A percentile compares a stretch with the other conserved stretches of the same genome.
phyloP scores from a whole-genome alignment of 2,329 filamentous ascomycete genomes.

The Ascochyta viciae-villosae region DNA sequence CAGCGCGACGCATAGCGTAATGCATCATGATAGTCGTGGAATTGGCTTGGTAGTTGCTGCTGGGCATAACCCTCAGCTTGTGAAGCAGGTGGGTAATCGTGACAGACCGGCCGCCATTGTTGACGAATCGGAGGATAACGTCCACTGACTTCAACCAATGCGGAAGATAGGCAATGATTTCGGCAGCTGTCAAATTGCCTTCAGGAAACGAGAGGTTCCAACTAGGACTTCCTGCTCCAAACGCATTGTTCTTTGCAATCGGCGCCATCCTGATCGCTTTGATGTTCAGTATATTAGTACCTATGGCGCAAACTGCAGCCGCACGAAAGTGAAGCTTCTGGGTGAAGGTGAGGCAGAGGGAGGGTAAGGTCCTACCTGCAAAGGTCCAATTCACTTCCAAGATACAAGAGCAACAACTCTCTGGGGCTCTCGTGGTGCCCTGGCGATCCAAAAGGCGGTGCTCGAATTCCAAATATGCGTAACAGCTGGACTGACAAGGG shows the following conservation, averaged over 20 bases:
- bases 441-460: background rate
- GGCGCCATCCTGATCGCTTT: slow-evolving; percentile 10
- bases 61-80: slow-evolving; percentile 7
- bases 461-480: background rate
- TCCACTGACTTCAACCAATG: slow-evolving; percentile 35
- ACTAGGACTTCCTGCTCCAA: slow-evolving; percentile 26
- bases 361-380: slow-evolving; percentile 3
- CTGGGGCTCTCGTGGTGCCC: background rate
- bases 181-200: slow-evolving; percentile 35
- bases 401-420: background rate
- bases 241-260: slow-evolving; percentile 30
- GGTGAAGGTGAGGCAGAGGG: background rate
- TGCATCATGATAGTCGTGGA: slow-evolving; percentile 31
- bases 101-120: slow-evolving; percentile 22
- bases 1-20: slow-evolving; percentile 29
- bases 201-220: slow-evolving; percentile 33
- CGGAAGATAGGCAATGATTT: slow-evolving; percentile 36
- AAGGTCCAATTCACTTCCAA: background rate
- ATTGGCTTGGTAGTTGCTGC: slow-evolving; percentile 14
- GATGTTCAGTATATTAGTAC: slow-evolving; percentile 3
- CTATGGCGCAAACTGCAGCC: background rate
- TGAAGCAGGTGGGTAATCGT: slow-evolving; percentile 10
- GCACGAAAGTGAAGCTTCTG: background rate
- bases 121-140: slow-evolving; percentile 33
- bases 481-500: background rate